Evolutionary conservation across 441 rosid genomes (phyloP), one percentile per base, ranked within the genome.

Genomic region (Hura crepitans): DNA sequence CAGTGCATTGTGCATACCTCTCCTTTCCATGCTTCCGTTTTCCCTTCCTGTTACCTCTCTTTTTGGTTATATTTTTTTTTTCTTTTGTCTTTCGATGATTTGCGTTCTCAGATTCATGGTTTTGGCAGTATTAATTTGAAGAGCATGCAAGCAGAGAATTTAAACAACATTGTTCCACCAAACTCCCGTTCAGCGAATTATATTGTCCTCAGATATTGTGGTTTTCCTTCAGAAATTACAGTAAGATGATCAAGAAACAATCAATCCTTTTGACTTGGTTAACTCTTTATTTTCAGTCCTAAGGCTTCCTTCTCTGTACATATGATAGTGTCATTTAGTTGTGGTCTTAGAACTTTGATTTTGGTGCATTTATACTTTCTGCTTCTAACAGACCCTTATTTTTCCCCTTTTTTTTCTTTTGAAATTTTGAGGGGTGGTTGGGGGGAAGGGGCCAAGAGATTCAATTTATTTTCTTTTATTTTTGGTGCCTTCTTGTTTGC

Each of bases 121-220:
- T 89, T 91, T 89, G 84, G 88, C 97, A 93, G 98, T 87, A 86
- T 93, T 74, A 81, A 93, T 87, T 78, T 93, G 96, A 93, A 87
- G 92, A 85, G 86, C 77, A 80, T 93, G 89, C 98, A 88, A 84
- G 96, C 95, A 50, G 96, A 89, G 82, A 86, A 89, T 79, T 83
- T 91, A 72, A 79, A 83, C 85, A 75, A 87, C 80, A 82, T 93
- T 81, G 81, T 93, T 71, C 95, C 97, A 72, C 85, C 91, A 39
- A 86, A 87, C 42, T 91, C 98, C 27, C 96, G 98, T 35, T 86
- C 97, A 76, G 81, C 97, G 20, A 93, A 93, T 79, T 91, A 86
- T 75, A 82, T 87, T 81, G 92, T 91, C 70, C 95, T 93, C 84
- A 83, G 86, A 80, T 91, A 72, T 62, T 84, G 82, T 47, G 77